Evolutionary conservation across 2,329 filamentous ascomycete species (phyloP).

Genomic region (Aspergillus spinulosporus): DNA sequence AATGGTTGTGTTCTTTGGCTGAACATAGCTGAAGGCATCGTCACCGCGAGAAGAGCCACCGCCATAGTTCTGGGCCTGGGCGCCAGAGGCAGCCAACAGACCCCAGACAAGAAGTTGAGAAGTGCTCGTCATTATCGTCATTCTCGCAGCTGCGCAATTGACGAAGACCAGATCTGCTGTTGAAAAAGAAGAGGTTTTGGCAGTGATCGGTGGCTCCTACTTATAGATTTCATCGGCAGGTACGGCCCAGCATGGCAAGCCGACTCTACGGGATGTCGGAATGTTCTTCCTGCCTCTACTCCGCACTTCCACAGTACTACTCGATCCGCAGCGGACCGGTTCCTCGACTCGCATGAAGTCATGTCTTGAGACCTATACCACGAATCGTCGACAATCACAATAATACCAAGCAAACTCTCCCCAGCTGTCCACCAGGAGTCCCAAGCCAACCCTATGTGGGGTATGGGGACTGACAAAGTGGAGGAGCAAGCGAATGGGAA

Average conservation of each 20-base stretch:
- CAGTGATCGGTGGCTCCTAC: neutral
- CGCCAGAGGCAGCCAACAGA: slow-evolving; percentile 4
- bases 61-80: neutral
- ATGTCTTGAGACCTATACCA: neutral
- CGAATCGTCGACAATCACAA: neutral
- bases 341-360: neutral
- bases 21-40: slow-evolving; percentile 22
- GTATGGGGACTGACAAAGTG: neutral
- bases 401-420: neutral
- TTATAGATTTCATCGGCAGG: neutral
- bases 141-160: neutral
- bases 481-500: neutral
- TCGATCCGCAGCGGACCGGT: neutral
- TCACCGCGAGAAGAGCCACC: neutral
- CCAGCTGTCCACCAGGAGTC: neutral
- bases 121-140: neutral
- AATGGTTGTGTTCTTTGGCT: slow-evolving; percentile 23
- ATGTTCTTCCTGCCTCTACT: neutral
- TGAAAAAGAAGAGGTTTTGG: neutral
- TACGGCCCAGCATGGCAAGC: neutral
- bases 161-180: neutral
- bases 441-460: neutral
- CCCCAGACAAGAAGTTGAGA: slow-evolving; percentile 4
- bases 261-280: neutral
- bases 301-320: neutral